Base-by-base conservation (phyloP, 2,329 filamentous ascomycete genomes). In the Geosmithia flava region DNA sequence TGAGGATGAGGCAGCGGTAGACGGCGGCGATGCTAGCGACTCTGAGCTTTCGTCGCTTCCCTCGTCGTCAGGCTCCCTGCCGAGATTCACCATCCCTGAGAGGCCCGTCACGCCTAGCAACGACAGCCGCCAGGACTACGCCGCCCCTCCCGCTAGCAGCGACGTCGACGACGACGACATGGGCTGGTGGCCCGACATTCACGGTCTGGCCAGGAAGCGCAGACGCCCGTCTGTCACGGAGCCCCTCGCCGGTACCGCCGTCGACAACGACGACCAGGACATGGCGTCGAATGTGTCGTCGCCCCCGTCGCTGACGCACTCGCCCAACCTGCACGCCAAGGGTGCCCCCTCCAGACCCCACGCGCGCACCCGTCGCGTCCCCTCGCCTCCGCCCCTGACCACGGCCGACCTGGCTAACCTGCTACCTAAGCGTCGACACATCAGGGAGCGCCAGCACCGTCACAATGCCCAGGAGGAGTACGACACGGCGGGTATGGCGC, bases 221-320 rank as follows among this genome's bases (percentile, higher is more conserved):
- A 64, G 68, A 11, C 61, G 63, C 4, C 60, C 56, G 5, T 66
- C 67, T 2, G 52, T 61, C 15, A 60, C 59, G 15, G 69, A 68
- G 1, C 67, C 68, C 7, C 50, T 61, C 59, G 67, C 20, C 33
- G 10, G 33, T 11, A 6, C 33, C 33, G 33, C 33, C 13, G 33
- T 11, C 11, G 33, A 11, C 33, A 11, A 37, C 33, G 33, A 11
- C 33, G 15, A 13, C 11, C 6, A 13, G 3, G 68, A 68, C 43
- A 62, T 68, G 51, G 53, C 66, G n/a, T 79, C 75, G 1, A 71
- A 78, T 44, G 64, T 78, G 11, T 83, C 80, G 2, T 83, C 79
- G 2, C 80, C 79, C 0, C 80, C 80, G 1, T 83, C 80, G 0
- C 66, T 84, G 3, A 84, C 80, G 3, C 79, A 83, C 56, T 84